Evolutionary conservation across 257 asterid species (phyloP), one percentile per base, ranked within the genome.

Genomic region (Mentha longifolia): DNA sequence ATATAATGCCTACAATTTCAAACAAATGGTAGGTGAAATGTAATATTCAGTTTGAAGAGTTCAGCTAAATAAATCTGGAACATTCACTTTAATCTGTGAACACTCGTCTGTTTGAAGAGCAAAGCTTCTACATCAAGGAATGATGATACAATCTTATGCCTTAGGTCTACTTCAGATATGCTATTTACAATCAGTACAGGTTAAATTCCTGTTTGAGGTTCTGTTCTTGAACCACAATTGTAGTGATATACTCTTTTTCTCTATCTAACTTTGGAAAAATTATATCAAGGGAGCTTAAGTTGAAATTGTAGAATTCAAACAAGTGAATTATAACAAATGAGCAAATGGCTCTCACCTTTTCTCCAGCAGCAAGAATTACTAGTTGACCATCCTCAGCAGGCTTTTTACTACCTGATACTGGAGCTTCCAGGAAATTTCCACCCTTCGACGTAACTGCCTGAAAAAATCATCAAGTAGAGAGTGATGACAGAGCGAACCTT

Each of bases 331-430:
- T 7, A 55, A 37, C 17, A 58, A 58, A 7, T 30, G 22, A 37
- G 14, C 35, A 15, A 65, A 54, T 62, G 37, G 65, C 64, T 57
- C 77, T 51, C 58, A 89, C 98, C 92, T 86, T 85, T 65, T 91
- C 97, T 69, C 98, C 98, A 63, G 98, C 98, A 71, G 98, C 92
- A 80, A 93, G 97, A 82, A 93, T 89, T 35, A 91, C 97, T 33
- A 93, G 77, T 61, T 93, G 98, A 77, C 98, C 98, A 82, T 93
- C 98, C 85, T 93, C 98, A 68, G 98, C 98, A 46, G 98, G 98
- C 76, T 91, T 93, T 82, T 93, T 93, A 87, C 98, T 93, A 66
- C 98, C 98, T 35, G 98, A 93, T 60, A 93, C 98, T 60, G 98
- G 98, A 71, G 89, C 97, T 85, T 93, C 97, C 42, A 93, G 85